Evolutionary conservation across 352 stramenopile species (phyloP), one percentile per base, ranked within the genome.

Genomic region (Globisporangium carolinianum): DNA sequence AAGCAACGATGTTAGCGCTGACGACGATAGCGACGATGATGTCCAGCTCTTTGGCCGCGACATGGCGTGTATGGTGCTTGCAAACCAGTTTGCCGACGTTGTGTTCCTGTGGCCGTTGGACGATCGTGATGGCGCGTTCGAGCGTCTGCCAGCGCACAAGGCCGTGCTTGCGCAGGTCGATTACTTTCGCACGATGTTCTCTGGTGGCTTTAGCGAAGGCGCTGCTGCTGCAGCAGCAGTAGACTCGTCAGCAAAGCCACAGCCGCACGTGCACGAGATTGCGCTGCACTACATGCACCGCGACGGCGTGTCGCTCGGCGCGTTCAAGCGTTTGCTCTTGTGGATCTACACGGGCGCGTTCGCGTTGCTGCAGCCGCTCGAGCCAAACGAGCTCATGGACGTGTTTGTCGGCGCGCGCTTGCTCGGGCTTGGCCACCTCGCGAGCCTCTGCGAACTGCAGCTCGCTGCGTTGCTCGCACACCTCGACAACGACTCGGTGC

Each of bases 131-230:
- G 42, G 32, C 18, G 35, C 32, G 39, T 81, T 71, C 42, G 58
- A 68, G 55, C 68, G 70, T 9, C 49, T 92, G 18, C 76, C 73
- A 5, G 83, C 76, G 10, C 83, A 93, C 58, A 87, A 87, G 61
- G 79, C 75, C 17, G 67, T 93, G 37, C 69, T 93, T 11, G 77
- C 75, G 0, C 76, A 90, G 52, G 79, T 90, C n/a, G 67, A 84
- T 15, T 93, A 93, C 65, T 93, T 91, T 62, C 79, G 75, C 42
- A 84, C 75, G 7, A 89, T 93, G 80, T 89, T 93, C 53, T 77
- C 79, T 4, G 83, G 80, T n/a, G 76, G 83, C 14, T 93, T 93
- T 47, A 83, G 78, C 43, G 80, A 93, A 74, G 79, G 75, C n/a
- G 63, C 66, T 9, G 54, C 54, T 5, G 24, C 46, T 0, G 48